Evolutionary conservation across 768 basidiomycete genomes (phyloP), one percentile per base, ranked within the genome.

Genomic region (Naganishia kalamii): DNA sequence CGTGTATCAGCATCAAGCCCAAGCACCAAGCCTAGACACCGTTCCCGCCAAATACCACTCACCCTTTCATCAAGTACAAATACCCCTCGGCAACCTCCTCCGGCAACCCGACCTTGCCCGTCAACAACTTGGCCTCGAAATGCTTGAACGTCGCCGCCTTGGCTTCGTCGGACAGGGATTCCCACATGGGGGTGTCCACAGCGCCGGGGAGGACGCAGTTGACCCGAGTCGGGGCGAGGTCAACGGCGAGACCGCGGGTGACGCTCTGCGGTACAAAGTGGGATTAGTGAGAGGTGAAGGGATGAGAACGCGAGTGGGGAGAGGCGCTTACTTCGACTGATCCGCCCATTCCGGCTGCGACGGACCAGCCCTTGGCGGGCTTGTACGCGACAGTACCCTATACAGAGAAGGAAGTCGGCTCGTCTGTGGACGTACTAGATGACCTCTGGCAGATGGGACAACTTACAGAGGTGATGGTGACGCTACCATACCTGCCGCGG

Each of bases 51-150:
- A 19, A 29, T 6, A 21, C 32, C 12, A 57, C 54, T 57, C 54
- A 57, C 54, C 54, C 54, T 40, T 57, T 57, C 54, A 57, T 57
- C 54, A 57, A 27, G 27, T 57, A 57, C 54, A 57, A 57, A 57
- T 57, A 57, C 54, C 54, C 54, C 54, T 57, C 54, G 17, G 54
- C 54, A 21, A 57, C 30, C 54, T 57, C 54, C 54, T 57, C 54
- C 11, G 54, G 33, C 37, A 37, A 21, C 23, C 54, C 54, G 1
- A 57, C 37, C 54, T 25, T n/a, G 2, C 54, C 54, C 35, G 54
- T 57, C 54, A 57, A 57, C 35, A 57, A 25, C 37, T 57, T 57
- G 6, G 37, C 54, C 37, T 57, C 35, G 35, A 40, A 57, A 21
- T n/a, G 12, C 10, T 40, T 37, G 21, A 57, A 37, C n/a, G 37